Percentiles rank a stretch among this genome's conserved stretches.
Evolutionary conservation across 768 basidiomycete genomes (phyloP).

Genomic region (Hirschioporus abietinus): DNA sequence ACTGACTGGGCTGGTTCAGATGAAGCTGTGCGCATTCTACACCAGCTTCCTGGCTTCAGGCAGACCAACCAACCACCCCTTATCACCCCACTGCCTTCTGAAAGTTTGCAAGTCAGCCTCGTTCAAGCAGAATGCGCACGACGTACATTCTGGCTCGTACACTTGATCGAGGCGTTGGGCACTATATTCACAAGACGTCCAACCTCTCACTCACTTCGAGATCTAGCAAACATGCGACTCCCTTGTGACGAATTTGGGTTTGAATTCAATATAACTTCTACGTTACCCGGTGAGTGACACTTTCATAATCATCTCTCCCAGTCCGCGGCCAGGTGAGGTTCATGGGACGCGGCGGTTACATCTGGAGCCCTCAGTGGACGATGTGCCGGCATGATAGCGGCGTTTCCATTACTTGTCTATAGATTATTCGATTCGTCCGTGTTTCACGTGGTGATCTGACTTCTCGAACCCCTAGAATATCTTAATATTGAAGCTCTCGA

Average conservation of each 20-base stretch:
- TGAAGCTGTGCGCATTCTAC: conserved; percentile 61
- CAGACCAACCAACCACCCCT: conserved; percentile 52
- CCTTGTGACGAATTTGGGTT: conserved; percentile 83
- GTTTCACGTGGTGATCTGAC: conserved; percentile 7
- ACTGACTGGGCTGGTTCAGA: conserved; percentile 31
- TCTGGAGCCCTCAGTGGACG: not conserved
- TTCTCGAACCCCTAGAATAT: not conserved
- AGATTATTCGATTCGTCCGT: conserved; percentile 4
- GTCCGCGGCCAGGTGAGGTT: conserved; percentile 3
- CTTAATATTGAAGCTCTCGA: not conserved
- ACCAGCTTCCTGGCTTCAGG: conserved; percentile 58
- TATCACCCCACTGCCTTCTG: conserved; percentile 50
- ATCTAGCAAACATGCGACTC: conserved; percentile 49
- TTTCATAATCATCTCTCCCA: not conserved
- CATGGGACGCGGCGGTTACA: not conserved
- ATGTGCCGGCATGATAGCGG: not conserved
- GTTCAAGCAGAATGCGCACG: conserved; percentile 74
- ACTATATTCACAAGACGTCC: conserved; percentile 30
- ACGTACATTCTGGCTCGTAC: conserved; percentile 76
- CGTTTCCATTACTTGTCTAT: not conserved
- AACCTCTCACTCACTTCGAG: conserved; percentile 17
- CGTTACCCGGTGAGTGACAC: conserved; percentile 27
- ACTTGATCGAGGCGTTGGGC: conserved; percentile 49
- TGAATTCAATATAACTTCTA: conserved; percentile 51
- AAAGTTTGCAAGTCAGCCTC: conserved; percentile 50